These are phyloP conservation scores for Calonectria pauciramosa DNA, from an alignment of 2,329 filamentous ascomycete species.

Conservation along the genomic window DNA sequence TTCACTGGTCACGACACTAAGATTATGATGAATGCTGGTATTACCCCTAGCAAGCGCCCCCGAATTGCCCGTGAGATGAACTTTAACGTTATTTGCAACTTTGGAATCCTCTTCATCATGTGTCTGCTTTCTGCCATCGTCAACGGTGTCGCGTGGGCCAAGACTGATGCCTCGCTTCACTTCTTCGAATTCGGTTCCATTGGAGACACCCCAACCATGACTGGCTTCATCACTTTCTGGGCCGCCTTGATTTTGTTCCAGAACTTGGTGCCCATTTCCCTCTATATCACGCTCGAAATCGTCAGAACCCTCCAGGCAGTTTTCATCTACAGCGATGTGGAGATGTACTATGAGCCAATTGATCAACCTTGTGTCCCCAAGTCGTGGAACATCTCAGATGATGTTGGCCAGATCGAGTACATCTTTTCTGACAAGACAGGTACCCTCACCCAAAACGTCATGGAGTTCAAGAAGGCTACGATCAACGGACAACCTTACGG, in stretches of 20 bases:
- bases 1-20: conserved; percentile 98
- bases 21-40: conserved; percentile 98
- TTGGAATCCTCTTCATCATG: conserved; percentile 89
- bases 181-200: conserved; percentile 91
- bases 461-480: conserved; percentile 99
- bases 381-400: conserved; percentile 99
- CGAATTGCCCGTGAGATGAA: conserved; percentile 94
- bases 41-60: conserved; percentile 93
- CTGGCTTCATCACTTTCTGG: conserved; percentile 98
- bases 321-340: conserved; percentile 96
- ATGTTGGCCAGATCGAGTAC: conserved; percentile 98
- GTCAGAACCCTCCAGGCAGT: conserved; percentile 92
- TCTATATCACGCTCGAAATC: conserved; percentile 98
- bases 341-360: conserved; percentile 97
- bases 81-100: conserved; percentile 98
- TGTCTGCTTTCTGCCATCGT: conserved; percentile 89
- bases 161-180: conserved; percentile 78
- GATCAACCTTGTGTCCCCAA: conserved; percentile 97
- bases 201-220: conserved; percentile 79
- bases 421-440: conserved; percentile 99
- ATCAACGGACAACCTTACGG: conserved; percentile 97
- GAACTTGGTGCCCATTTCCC: conserved; percentile 97
- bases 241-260: conserved; percentile 95
- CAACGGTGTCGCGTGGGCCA: conserved; percentile 85
- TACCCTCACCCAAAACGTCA: conserved; percentile 95